Evolutionary conservation across 2,329 filamentous ascomycete species (phyloP).

Genomic region (Phoma sp.): DNA sequence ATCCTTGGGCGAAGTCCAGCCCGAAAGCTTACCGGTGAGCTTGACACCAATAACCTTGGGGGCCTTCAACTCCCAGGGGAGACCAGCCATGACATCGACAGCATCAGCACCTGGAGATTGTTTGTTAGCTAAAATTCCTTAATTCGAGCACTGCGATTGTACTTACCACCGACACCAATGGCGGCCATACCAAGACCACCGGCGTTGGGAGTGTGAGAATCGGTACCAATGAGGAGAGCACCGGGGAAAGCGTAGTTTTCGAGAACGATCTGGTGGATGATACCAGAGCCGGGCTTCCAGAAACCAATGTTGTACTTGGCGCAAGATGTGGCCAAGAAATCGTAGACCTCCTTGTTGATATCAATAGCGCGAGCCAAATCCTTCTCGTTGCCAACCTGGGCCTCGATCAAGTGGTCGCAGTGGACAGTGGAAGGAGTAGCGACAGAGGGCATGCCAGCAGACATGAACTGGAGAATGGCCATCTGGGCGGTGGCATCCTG

Average conservation of each 20-base stretch:
- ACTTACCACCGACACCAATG: slow-evolving; percentile 82
- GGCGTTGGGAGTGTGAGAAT: slow-evolving; percentile 96
- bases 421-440: slow-evolving; percentile 95
- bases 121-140: slow-evolving; percentile 2
- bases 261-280: slow-evolving; percentile 97
- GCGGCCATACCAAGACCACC: slow-evolving; percentile 94
- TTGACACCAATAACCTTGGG: slow-evolving; percentile 97
- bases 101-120: slow-evolving; percentile 74
- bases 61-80: slow-evolving; percentile 98
- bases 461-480: slow-evolving; percentile 99
- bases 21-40: slow-evolving; percentile 85
- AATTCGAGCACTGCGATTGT: background rate
- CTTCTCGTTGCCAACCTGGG: slow-evolving; percentile 89
- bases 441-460: slow-evolving; percentile 92
- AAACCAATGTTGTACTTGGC: slow-evolving; percentile 99
- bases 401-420: slow-evolving; percentile 99
- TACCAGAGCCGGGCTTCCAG: slow-evolving; percentile 98
- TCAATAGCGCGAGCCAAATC: slow-evolving; percentile 88
- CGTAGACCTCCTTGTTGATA: slow-evolving; percentile 99
- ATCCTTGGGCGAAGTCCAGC: slow-evolving; percentile 95
- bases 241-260: slow-evolving; percentile 99
- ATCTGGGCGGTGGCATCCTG: slow-evolving; percentile 99
- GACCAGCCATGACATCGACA: slow-evolving; percentile 96
- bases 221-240: slow-evolving; percentile 95
- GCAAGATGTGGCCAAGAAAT: slow-evolving; percentile 91